Evolutionary conservation across 108 stramenopile species (phyloP), one percentile per base, ranked within the genome.

Genomic region (Skeletonema costatum): DNA sequence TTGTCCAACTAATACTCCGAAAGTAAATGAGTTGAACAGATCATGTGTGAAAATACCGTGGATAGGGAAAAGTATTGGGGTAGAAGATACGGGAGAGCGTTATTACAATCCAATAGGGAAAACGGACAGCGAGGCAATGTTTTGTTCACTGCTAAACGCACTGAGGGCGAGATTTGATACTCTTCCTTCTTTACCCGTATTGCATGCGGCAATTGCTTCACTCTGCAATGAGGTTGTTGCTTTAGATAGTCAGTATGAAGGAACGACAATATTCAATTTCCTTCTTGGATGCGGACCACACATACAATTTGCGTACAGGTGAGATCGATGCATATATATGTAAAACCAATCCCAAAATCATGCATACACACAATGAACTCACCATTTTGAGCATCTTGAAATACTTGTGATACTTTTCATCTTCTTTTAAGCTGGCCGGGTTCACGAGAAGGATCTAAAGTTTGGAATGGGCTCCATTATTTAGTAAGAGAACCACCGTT

Each of bases 391-490:
- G 69, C 89, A 90, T 89, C 64, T 87, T 90, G 76, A 85, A 90
- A 60, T 90, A 90, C 62, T 93, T 93, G 2, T 68, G 58, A 69
- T 89, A 96, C 25, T 78, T 77, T 9, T 86, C 88, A 67, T 92
- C 88, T 68, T 90, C 85, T 32, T 93, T 89, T 58, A 82, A 82
- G 74, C 33, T 96, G 90, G 88, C 92, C 95, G 1, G 95, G 93
- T 29, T 41, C 71, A 13, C 81, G 95, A 19, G 90, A 90, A 8
- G 90, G 90, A 32, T 86, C 85, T 10, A 74, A 81, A 16, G 84
- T 90, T 5, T 96, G 92, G 92, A 96, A 96, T 76, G 92, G 90
- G 53, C 82, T 96, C 46, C 88, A 92, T 68, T 96, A 96, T 64
- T 86, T 86, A 42, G 79, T 92, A 0, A 68, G 89, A n/a, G 87